Evolutionary conservation across 2,329 filamentous ascomycete genomes (phyloP).

Genomic region (Diaporthe sp.): DNA sequence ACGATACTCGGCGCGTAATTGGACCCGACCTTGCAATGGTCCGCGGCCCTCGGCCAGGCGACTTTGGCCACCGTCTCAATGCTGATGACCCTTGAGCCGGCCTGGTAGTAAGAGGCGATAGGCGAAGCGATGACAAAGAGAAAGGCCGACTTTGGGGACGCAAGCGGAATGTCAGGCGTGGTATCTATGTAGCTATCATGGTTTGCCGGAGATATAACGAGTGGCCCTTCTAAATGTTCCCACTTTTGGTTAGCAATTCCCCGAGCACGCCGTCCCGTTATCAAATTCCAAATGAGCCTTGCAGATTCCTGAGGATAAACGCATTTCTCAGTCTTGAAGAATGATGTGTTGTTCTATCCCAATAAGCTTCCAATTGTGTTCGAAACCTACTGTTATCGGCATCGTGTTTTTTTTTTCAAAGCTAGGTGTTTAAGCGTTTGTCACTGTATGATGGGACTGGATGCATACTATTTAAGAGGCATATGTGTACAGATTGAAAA

Average conservation of each 20-base stretch:
- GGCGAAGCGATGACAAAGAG: not conserved
- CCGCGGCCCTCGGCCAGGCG: not conserved
- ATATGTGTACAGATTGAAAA: too few relatives aligned
- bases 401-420: too few relatives aligned
- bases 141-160: not conserved
- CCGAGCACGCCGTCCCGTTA: not conserved
- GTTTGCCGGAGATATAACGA: not conserved
- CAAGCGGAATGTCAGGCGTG: not conserved
- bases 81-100: not conserved
- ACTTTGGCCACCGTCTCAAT: not conserved
- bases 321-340: not conserved
- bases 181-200: not conserved
- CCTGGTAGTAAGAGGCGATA: not conserved
- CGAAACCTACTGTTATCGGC: too few relatives aligned
- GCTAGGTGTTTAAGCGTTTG: too few relatives aligned
- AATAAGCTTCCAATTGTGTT: not conserved
- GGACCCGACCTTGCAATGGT: not conserved
- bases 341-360: not conserved
- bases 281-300: not conserved
- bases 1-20: conserved; percentile 1
- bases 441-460: too few relatives aligned
- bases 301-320: not conserved
- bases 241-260: not conserved
- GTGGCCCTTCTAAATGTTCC: not conserved
- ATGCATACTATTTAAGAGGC: too few relatives aligned